Evolutionary conservation across 2,329 filamentous ascomycete species (phyloP).

Genomic region (Pseudopithomyces chartarum): DNA sequence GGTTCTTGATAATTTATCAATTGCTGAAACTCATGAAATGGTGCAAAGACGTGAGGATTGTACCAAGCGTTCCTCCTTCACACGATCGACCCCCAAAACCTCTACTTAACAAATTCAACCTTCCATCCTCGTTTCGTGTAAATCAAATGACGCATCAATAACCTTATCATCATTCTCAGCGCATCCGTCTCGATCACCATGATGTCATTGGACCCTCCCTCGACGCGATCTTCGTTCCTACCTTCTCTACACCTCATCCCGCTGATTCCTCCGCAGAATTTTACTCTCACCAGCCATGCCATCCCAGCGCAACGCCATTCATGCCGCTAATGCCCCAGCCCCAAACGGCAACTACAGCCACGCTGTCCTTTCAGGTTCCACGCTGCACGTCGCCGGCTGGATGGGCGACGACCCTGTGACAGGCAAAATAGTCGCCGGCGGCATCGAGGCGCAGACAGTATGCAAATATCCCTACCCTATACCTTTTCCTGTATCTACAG

Average conservation of each 20-base stretch:
- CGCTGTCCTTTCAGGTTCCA: slow-evolving; percentile 1
- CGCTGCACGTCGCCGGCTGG: slow-evolving; percentile 6
- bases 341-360: slow-evolving; percentile 8
- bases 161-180: neutral
- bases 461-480: too few relatives aligned
- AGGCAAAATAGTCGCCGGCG: neutral
- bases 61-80: too few relatives aligned
- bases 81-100: too few relatives aligned
- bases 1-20: too few relatives aligned
- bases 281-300: neutral
- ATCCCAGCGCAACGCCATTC: slow-evolving; percentile 1
- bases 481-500: too few relatives aligned
- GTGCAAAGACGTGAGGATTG: too few relatives aligned
- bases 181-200: neutral
- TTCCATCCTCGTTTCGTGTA: too few relatives aligned
- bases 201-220: neutral
- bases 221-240: neutral
- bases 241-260: neutral
- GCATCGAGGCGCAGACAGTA: slow-evolving; percentile 1
- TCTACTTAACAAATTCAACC: too few relatives aligned
- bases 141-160: too few relatives aligned
- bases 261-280: neutral
- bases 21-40: too few relatives aligned
- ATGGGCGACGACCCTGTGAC: slow-evolving; percentile 8
- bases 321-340: neutral